Evolutionary conservation across 495 filamentous ascomycete genomes (phyloP).

Genomic region (Podospora comata): DNA sequence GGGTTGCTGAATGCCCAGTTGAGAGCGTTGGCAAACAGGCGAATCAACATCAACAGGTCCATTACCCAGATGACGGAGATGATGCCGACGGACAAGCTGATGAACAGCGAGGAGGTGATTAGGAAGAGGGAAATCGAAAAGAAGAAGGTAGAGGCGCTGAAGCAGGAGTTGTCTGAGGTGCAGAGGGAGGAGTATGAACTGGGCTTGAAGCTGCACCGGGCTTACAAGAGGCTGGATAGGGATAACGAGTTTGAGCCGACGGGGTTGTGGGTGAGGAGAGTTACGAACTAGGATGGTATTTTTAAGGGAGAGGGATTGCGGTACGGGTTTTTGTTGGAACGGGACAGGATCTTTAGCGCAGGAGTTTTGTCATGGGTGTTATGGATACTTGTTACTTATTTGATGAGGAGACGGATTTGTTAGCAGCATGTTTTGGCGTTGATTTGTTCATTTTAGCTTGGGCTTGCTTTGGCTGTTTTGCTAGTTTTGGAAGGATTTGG

Average conservation of each 20-base stretch:
- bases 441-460: background rate
- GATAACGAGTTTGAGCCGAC: slow-evolving; percentile 63
- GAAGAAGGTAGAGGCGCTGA: slow-evolving; percentile 64
- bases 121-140: slow-evolving; percentile 64
- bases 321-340: background rate
- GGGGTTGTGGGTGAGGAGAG: slow-evolving; percentile 77
- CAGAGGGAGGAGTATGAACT: slow-evolving; percentile 80
- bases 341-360: background rate
- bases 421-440: background rate
- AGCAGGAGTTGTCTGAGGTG: slow-evolving; percentile 73
- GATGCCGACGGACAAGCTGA: slow-evolving; percentile 52
- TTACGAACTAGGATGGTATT: slow-evolving; percentile 31
- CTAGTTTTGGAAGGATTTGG: background rate
- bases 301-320: background rate
- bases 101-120: slow-evolving; percentile 44
- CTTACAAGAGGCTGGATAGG: slow-evolving; percentile 70
- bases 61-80: slow-evolving; percentile 69
- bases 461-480: background rate
- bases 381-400: background rate
- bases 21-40: slow-evolving; percentile 61
- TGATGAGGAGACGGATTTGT: background rate
- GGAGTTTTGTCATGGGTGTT: background rate
- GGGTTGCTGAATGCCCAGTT: slow-evolving; percentile 63
- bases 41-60: slow-evolving; percentile 65
- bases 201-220: slow-evolving; percentile 75